Evolutionary conservation across 2,329 filamentous ascomycete genomes (phyloP).

Genomic region (Aureobasidium namibiae): DNA sequence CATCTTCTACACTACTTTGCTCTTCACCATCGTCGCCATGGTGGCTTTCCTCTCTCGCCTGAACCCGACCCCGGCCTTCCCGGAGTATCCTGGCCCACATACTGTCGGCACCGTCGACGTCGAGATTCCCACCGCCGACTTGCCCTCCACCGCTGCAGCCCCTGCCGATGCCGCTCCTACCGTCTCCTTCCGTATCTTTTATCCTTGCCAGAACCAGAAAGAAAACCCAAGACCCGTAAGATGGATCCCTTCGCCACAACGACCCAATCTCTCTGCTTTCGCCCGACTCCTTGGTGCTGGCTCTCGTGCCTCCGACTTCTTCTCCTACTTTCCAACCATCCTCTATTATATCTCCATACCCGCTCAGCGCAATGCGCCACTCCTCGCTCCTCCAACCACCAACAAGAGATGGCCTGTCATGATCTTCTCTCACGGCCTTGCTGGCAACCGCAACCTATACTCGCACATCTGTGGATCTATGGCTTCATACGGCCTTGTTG

Average conservation of each 20-base stretch:
- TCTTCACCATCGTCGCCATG: slow-evolving; percentile 22
- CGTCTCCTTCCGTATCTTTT: slow-evolving; percentile 74
- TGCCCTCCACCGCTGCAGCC: slow-evolving; percentile 46
- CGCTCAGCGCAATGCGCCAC: slow-evolving; percentile 60
- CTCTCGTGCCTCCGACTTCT: slow-evolving; percentile 34
- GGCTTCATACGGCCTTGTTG: slow-evolving; percentile 71
- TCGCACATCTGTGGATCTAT: slow-evolving; percentile 73
- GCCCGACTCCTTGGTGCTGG: slow-evolving; percentile 65
- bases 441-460: slow-evolving; percentile 74
- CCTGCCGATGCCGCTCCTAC: slow-evolving; percentile 56
- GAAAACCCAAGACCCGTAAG: slow-evolving; percentile 43
- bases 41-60: slow-evolving; percentile 36
- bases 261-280: slow-evolving; percentile 66
- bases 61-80: slow-evolving; percentile 64
- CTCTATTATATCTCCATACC: slow-evolving; percentile 68
- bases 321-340: slow-evolving; percentile 35
- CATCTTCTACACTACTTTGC: background rate
- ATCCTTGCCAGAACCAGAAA: slow-evolving; percentile 49
- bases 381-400: slow-evolving; percentile 42
- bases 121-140: slow-evolving; percentile 59
- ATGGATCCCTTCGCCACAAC: slow-evolving; percentile 73
- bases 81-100: slow-evolving; percentile 67
- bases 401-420: slow-evolving; percentile 66
- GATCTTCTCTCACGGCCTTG: slow-evolving; percentile 80
- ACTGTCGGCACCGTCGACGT: slow-evolving; percentile 71